Percentiles rank a stretch among this genome's conserved stretches.
Conservation (phyloP, 2,329 filamentous ascomycete species). For the Geosmithia putterillii region DNA sequence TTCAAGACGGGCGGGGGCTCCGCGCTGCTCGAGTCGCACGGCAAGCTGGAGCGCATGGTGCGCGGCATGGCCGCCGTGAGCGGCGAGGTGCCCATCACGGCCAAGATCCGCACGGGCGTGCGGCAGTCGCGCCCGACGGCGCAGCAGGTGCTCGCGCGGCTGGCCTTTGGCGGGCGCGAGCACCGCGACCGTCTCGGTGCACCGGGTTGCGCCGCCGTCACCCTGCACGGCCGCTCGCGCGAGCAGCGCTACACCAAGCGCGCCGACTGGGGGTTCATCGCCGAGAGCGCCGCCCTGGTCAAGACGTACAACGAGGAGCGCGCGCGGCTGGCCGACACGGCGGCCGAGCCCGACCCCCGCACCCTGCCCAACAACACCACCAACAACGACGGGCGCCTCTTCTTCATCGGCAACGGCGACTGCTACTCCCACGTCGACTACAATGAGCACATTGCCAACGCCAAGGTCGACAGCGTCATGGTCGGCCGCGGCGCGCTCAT, state of each 20-base stretch:
- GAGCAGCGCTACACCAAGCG: conserved; percentile 87
- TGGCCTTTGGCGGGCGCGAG: conserved; percentile 70
- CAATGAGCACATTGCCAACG: conserved; percentile 60
- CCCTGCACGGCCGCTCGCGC: conserved; percentile 82
- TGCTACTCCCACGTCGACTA: conserved; percentile 92
- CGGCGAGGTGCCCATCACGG: conserved; percentile 79
- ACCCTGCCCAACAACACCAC: conserved; percentile 59
- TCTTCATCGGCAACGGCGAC: conserved; percentile 93
- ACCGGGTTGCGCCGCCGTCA: conserved; percentile 86
- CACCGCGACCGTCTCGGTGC: conserved; percentile 58
- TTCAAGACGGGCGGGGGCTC: conserved; percentile 82
- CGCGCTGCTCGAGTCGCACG: conserved; percentile 75
- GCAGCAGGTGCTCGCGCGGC: conserved; percentile 66
- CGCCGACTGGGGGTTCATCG: conserved; percentile 94
- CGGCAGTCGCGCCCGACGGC: conserved; percentile 70
- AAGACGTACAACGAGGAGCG: conserved; percentile 63
- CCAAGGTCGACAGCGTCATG: conserved; percentile 89
- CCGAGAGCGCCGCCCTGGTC: conserved; percentile 76
- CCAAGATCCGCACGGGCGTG: conserved; percentile 89
- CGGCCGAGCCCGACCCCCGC: conserved; percentile 62
- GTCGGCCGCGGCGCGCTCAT: conserved; percentile 90
- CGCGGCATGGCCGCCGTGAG: conserved; percentile 93
- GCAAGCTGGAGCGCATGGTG: conserved; percentile 88
- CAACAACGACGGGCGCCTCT: conserved; percentile 57
- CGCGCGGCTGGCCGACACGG: conserved; percentile 60